phyloP scores from a whole-genome alignment of 176 grass and related monocot genomes.

The Luzula sylvatica region DNA sequence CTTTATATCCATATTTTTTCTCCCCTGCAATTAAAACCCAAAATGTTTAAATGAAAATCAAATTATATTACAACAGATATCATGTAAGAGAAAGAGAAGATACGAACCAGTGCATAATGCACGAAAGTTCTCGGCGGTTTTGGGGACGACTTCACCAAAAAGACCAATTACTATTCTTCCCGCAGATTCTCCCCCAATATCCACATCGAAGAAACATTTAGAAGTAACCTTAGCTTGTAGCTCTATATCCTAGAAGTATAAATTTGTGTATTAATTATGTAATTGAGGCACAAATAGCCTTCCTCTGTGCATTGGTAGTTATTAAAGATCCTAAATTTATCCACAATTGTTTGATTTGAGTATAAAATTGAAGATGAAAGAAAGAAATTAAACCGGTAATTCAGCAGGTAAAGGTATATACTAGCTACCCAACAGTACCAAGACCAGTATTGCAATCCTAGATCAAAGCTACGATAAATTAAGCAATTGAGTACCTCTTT shows the following conservation, averaged over 20 bases:
- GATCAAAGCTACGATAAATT: background rate
- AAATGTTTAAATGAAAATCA: background rate
- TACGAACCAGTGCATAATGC: constrained; percentile 52
- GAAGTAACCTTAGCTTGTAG: constrained; percentile 43
- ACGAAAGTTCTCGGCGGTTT: constrained; percentile 47
- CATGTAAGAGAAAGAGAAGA: background rate
- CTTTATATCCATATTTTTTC: constrained; percentile 58
- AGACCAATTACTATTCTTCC: constrained; percentile 55
- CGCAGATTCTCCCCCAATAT: constrained; percentile 30
- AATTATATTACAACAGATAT: background rate
- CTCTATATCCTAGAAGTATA: constrained; percentile 11
- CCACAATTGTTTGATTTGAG: too few relatives aligned
- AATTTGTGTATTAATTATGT: background rate
- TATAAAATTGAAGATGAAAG: background rate
- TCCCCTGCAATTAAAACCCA: constrained; percentile 32
- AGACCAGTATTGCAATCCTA: background rate
- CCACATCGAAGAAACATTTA: constrained; percentile 54
- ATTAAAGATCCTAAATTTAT: too few relatives aligned
- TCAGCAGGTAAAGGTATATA: too few relatives aligned
- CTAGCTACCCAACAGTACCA: too few relatives aligned
- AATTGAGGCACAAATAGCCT: too few relatives aligned
- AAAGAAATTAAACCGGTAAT: background rate
- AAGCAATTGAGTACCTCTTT: constrained; percentile 1
- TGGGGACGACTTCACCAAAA: constrained; percentile 50
- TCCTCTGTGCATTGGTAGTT: too few relatives aligned